A percentile compares a stretch with the other conserved stretches of the same genome.
Evolutionary conservation across 2,329 filamentous ascomycete genomes (phyloP).

Genomic region (Aspergillus udagawae): DNA sequence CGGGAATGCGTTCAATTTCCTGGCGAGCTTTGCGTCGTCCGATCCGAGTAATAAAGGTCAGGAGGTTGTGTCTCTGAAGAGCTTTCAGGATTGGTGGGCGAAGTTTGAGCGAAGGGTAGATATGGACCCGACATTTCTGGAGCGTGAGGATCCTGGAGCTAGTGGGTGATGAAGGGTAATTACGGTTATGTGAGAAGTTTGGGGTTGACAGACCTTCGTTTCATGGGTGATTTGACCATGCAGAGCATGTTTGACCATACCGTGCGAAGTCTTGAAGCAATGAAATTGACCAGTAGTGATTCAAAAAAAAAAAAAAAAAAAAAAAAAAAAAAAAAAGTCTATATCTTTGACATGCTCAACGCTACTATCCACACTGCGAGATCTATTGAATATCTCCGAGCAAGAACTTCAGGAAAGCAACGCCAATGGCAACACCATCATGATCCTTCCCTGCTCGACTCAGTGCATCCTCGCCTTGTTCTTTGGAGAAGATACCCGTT

Average conservation of each 20-base stretch:
- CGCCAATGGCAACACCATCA: conserved; percentile 72
- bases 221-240: neutral
- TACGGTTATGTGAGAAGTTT: neutral
- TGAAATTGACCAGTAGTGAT: neutral
- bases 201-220: neutral
- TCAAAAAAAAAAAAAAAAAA: too few species aligned
- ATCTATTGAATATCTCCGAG: conserved; percentile 43
- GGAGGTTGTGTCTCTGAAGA: conserved; percentile 89
- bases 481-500: conserved; percentile 66
- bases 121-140: conserved; percentile 82
- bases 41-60: conserved; percentile 53
- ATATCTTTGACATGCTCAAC: neutral
- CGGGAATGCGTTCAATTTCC: conserved; percentile 93
- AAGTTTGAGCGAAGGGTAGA: conserved; percentile 90
- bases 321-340: too few species aligned
- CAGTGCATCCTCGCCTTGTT: conserved; percentile 65
- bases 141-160: conserved; percentile 57
- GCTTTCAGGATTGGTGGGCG: conserved; percentile 95
- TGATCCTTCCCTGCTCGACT: conserved; percentile 63
- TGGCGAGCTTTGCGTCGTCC: conserved; percentile 76
- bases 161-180: conserved; percentile 9
- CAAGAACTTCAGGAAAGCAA: conserved; percentile 73
- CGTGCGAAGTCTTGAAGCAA: neutral
- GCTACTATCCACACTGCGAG: neutral
- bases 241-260: neutral